These are phyloP conservation scores for Ananas comosus DNA, from an alignment of 176 grass and related monocot species.

Conservation along the genomic window DNA sequence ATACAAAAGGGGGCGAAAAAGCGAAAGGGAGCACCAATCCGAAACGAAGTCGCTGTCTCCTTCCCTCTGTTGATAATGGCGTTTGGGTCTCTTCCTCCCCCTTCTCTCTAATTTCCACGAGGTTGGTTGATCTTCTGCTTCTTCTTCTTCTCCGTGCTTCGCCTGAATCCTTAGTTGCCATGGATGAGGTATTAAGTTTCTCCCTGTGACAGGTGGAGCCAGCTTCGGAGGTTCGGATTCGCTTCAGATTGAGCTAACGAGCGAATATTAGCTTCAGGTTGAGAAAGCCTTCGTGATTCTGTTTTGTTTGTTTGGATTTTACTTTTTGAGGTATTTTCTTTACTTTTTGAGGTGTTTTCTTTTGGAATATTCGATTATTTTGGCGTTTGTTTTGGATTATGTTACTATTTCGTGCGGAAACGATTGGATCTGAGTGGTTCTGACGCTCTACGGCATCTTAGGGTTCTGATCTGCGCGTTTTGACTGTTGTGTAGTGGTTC, in stretches of 20 bases:
- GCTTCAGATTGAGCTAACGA: background rate
- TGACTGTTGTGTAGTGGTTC: background rate
- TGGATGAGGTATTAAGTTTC: background rate
- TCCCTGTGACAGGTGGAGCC: background rate
- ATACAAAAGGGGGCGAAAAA: too few relatives aligned
- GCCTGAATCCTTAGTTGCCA: background rate
- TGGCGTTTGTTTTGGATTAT: background rate
- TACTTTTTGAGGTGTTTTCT: background rate
- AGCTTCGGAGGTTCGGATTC: background rate
- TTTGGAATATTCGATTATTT: conserved; percentile 1
- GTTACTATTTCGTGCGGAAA: background rate
- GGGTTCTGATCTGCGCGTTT: background rate
- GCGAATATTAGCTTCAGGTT: conserved; percentile 1
- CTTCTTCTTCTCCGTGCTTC: too few relatives aligned
- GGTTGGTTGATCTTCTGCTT: too few relatives aligned
- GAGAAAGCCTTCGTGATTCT: background rate
- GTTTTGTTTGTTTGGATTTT: background rate
- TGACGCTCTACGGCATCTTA: background rate
- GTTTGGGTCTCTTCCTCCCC: too few relatives aligned
- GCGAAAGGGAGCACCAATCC: too few relatives aligned
- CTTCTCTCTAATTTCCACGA: too few relatives aligned
- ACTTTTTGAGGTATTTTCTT: background rate
- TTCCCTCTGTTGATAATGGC: too few relatives aligned
- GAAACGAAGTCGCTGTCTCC: too few relatives aligned
- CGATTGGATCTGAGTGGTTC: background rate